Conservation (phyloP, 2,329 filamentous ascomycete genomes). For the Penicillium sp. region DNA sequence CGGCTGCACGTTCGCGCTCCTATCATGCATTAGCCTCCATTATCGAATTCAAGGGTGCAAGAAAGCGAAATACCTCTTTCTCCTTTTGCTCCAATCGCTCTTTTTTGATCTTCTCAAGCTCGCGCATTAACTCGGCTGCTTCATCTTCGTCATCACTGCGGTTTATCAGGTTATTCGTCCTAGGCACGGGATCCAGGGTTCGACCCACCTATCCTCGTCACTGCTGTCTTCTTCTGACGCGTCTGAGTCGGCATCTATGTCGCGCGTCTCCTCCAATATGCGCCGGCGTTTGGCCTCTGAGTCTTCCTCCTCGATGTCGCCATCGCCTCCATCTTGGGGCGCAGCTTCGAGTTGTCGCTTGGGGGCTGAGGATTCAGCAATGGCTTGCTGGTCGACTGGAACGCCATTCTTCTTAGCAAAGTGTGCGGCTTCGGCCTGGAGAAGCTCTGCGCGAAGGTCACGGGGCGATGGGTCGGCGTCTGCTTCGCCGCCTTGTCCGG, state of each 20-base stretch:
- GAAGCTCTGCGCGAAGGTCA: constrained; percentile 85
- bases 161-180: constrained; percentile 33
- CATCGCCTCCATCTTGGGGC: constrained; percentile 32
- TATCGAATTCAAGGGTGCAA: background rate
- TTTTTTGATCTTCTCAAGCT: constrained; percentile 89
- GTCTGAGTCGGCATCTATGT: constrained; percentile 80
- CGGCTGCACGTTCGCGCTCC: constrained; percentile 76
- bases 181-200: no score
- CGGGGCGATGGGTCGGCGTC: constrained; percentile 60
- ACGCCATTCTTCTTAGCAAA: constrained; percentile 79
- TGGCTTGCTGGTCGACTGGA: constrained; percentile 46
- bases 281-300: constrained; percentile 78
- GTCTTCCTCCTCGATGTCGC: constrained; percentile 59
- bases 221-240: constrained; percentile 60
- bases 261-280: constrained; percentile 82
- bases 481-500: constrained; percentile 84
- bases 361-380: constrained; percentile 43
- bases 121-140: constrained; percentile 83
- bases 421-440: constrained; percentile 83
- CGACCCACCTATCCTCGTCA: constrained; percentile 58
- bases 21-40: constrained; percentile 33
- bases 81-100: constrained; percentile 80
- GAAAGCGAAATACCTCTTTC: constrained; percentile 55
- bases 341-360: constrained; percentile 67
- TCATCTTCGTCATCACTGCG: constrained; percentile 71